Evolutionary conservation across 2,329 filamentous ascomycete genomes (phyloP), one percentile per base, ranked within the genome.

Genomic region (Diaporthe aspalathi): DNA sequence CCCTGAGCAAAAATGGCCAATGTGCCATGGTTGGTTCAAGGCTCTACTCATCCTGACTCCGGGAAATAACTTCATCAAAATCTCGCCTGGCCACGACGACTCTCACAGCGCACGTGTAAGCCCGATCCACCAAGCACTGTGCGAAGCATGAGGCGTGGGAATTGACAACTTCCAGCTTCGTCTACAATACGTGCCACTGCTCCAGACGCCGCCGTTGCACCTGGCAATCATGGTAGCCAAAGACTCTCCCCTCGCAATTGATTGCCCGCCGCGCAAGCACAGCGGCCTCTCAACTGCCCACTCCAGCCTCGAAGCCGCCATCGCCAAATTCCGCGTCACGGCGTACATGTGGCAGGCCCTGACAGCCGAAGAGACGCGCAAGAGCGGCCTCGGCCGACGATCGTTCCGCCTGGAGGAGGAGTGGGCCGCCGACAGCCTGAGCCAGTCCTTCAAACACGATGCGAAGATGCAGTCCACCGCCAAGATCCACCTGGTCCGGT

Each of bases 281-380:
- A 84, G 85, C 71, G 84, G 87, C 73, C 85, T 87, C 65, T 91
- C 91, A 79, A 78, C 76, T 43, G 77, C 80, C 0, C 81, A 83
- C 70, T 78, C 80, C 5, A 89, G 84, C 14, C 78, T 93, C 22
- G 87, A 91, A 35, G 87, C 88, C 22, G 91, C 92, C 1, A 86
- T 92, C 65, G 86, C 87, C 75, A 94, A 94, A 78, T 91, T 92
- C 75, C 87, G 91, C 68, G 92, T 92, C 87, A 87, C 91, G 24
- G 92, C 91, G 29, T 93, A 93, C 79, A 85, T 94, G 70, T 93
- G 92, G 91, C 92, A 94, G 78, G 91, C 92, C 27, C 91, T 93
- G 70, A 93, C 91, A 1, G 91, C 91, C 27, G 92, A 94, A 77
- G 91, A 94, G 76, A 91, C 94, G 89, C 90, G 90, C 73, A 85